Percentiles rank a stretch among this genome's conserved stretches.
These are phyloP conservation scores for Aspergillus pseudotamarii DNA, from an alignment of 2,329 filamentous ascomycete species.

Conservation along the genomic window DNA sequence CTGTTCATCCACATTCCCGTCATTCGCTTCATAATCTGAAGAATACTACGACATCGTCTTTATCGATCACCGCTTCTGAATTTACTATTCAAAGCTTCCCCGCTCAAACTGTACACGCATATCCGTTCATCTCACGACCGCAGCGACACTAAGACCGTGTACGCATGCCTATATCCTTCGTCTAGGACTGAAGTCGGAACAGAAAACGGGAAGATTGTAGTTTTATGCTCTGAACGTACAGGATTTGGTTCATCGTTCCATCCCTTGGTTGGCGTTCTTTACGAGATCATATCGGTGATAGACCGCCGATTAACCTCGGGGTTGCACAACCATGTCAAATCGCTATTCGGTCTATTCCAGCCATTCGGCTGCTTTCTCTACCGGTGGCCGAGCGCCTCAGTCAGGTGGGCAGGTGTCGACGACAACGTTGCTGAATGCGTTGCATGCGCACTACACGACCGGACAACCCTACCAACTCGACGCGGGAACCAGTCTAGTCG, in stretches of 20 bases:
- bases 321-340: conserved; percentile 51
- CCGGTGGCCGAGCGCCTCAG: conserved; percentile 60
- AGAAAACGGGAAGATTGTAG: background rate
- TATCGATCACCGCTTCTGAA: background rate
- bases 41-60: background rate
- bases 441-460: conserved; percentile 85
- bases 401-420: conserved; percentile 83
- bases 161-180: background rate
- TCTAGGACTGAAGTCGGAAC: background rate
- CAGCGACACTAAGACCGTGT: background rate
- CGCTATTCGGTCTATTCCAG: conserved; percentile 65
- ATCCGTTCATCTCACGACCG: background rate
- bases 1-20: conserved; percentile 14
- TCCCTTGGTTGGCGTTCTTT: background rate
- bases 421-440: conserved; percentile 85
- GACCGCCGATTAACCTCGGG: background rate
- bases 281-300: background rate
- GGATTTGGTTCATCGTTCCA: background rate
- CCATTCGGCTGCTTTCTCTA: conserved; percentile 58
- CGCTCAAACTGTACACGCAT: background rate
- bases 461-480: conserved; percentile 84
- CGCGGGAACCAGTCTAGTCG: conserved; percentile 84
- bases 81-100: background rate
- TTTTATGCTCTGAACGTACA: background rate
- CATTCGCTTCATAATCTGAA: conserved; percentile 16